Conservation (phyloP, 495 filamentous ascomycete genomes). For the Xylaria bambusicola region DNA sequence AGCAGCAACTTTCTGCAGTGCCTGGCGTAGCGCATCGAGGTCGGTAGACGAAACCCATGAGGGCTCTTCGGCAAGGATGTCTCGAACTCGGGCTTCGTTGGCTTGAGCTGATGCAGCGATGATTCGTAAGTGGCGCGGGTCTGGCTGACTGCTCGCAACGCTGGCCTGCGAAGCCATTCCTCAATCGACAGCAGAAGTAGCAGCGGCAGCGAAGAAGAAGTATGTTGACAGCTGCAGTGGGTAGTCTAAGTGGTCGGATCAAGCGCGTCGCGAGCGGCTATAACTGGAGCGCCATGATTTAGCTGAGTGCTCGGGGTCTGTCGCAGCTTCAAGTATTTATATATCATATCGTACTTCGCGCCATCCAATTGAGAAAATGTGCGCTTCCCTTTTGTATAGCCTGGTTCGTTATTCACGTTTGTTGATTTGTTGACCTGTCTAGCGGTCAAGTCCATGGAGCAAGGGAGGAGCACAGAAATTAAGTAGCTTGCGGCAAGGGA, state of each 20-base stretch:
- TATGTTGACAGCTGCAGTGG: neutral
- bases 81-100: conserved; percentile 36
- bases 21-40: conserved; percentile 34
- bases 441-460: too few relatives aligned
- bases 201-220: neutral
- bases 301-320: neutral
- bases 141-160: conserved; percentile 37
- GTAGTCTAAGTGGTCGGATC: neutral
- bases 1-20: conserved; percentile 61
- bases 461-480: too few relatives aligned
- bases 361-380: too few relatives aligned
- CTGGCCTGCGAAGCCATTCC: conserved; percentile 34
- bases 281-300: conserved; percentile 9
- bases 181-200: conserved; percentile 6
- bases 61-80: conserved; percentile 33
- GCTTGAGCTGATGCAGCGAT: conserved; percentile 36
- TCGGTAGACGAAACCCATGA: conserved; percentile 32
- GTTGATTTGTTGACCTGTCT: too few relatives aligned
- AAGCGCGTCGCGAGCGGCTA: conserved; percentile 1
- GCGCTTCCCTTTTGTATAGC: too few relatives aligned
- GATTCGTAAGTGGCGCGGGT: conserved; percentile 36
- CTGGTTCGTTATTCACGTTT: too few relatives aligned
- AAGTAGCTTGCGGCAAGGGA: too few relatives aligned
- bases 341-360: too few relatives aligned
- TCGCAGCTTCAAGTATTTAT: neutral